Evolutionary conservation across 2,329 filamentous ascomycete species (phyloP), one percentile per base, ranked within the genome.

Genomic region (Myriosclerotinia scirpicola): DNA sequence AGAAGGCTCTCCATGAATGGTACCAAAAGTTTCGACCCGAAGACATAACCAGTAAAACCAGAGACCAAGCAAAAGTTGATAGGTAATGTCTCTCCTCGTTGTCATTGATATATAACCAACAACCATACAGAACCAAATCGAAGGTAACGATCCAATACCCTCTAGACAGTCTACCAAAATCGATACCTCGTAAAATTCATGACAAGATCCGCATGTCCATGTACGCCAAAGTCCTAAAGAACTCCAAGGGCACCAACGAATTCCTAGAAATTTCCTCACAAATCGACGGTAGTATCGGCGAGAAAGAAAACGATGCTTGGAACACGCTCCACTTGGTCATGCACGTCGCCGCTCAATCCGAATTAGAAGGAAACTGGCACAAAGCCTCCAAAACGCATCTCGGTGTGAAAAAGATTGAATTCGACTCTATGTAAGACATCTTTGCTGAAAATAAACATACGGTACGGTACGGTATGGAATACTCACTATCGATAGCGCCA

Each of bases 181-280:
- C 20, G 3, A 53, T 61, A 20, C 58, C 46, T 15, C 20, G 9
- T 8, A n/a, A n/a, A 52, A 38, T 61, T 1, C 44, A 61, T 26
- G 44, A 52, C 2, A 61, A 52, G n/a, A 22, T 61, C 7, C 58
- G 46, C 20, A 20, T 15, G 15, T 61, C 58, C n/a, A 36, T 61
- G 20, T 53, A 52, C 38, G 34, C 26, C 30, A 52, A 52, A 52
- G 46, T 34, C 5, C 4, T 34, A 34, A 34, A 34, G 30, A 46
- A 50, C 30, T 8, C 44, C 20, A 52, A 42, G 17, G 9, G 30
- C n/a, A 14, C 20, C 26, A 12, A 38, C 7, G 40, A n/a, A 34
- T 48, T 15, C 38, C 58, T 52, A 11, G 30, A 61, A 30, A 7
- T 61, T n/a, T 12, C 30, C n/a, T 52, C 44, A 4, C 14, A 20